A percentile compares a stretch with the other conserved stretches of the same genome.
Evolutionary conservation across 257 asterid genomes (phyloP).

Genomic region (Penstemon barbatus): DNA sequence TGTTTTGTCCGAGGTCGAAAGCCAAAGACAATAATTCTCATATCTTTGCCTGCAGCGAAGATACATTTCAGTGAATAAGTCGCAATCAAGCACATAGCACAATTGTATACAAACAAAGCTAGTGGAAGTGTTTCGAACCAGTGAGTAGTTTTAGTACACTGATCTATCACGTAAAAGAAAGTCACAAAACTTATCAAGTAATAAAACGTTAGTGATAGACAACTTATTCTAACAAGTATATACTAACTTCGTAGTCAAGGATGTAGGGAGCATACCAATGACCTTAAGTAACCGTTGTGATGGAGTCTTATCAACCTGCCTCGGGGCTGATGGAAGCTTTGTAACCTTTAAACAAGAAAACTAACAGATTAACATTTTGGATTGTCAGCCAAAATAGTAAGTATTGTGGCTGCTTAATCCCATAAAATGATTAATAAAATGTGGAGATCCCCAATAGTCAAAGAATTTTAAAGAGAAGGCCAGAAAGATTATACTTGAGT

Average conservation of each 20-base stretch:
- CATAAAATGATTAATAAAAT: slow-evolving; percentile 5
- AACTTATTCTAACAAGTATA: slow-evolving; percentile 7
- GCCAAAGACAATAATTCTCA: slow-evolving; percentile 90
- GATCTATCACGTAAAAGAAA: neutral
- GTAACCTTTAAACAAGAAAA: slow-evolving; percentile 50
- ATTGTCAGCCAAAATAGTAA: slow-evolving; percentile 12
- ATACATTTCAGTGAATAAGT: slow-evolving; percentile 20
- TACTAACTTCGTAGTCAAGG: slow-evolving; percentile 20
- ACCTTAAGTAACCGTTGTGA: slow-evolving; percentile 87
- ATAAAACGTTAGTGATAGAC: no score
- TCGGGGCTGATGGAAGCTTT: slow-evolving; percentile 65
- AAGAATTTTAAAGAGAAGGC: neutral
- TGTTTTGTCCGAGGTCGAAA: slow-evolving; percentile 94
- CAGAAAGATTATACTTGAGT: no score
- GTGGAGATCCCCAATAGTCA: neutral
- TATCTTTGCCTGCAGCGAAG: slow-evolving; percentile 79
- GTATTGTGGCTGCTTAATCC: slow-evolving; percentile 2
- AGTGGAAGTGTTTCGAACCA: neutral
- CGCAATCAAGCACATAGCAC: slow-evolving; percentile 20
- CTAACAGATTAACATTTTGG: slow-evolving; percentile 21
- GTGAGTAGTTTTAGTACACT: neutral
- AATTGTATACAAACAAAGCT: slow-evolving; percentile 15
- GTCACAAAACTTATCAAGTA: no score
- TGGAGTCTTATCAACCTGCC: slow-evolving; percentile 69
- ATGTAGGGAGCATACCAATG: slow-evolving; percentile 61